Percentiles rank a stretch among this genome's conserved stretches.
phyloP scores from a whole-genome alignment of 192 early-diverging fungal genomes.

The Lobosporangium transversale region DNA sequence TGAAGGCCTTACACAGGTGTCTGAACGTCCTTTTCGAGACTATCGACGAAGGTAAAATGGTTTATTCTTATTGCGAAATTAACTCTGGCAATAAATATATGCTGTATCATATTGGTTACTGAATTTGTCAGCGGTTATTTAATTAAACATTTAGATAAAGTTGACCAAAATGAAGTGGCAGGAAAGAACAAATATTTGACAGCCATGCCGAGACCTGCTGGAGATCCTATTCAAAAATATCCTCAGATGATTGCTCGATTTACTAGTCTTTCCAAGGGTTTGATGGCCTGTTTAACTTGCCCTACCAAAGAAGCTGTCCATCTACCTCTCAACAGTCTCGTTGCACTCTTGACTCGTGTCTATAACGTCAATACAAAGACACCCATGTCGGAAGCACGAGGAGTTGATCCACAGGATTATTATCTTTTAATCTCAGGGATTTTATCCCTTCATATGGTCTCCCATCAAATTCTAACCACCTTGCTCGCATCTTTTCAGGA shows the following conservation, averaged over 20 bases:
- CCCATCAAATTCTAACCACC: slow-evolving; percentile 55
- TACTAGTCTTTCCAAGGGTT: slow-evolving; percentile 19
- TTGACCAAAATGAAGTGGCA: slow-evolving; percentile 42
- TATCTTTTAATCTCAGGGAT: slow-evolving; percentile 57
- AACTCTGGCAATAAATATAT: neutral
- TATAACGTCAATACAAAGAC: slow-evolving; percentile 56
- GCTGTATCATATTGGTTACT: neutral
- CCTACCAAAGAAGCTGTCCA: slow-evolving; percentile 53
- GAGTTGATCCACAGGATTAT: slow-evolving; percentile 60
- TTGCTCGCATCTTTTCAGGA: slow-evolving; percentile 45
- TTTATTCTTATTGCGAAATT: neutral
- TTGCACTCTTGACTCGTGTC: slow-evolving; percentile 59
- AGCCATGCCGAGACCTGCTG: slow-evolving; percentile 49
- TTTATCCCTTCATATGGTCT: slow-evolving; percentile 52
- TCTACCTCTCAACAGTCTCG: slow-evolving; percentile 60
- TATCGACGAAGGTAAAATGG: slow-evolving; percentile 66
- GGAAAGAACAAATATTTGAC: slow-evolving; percentile 56
- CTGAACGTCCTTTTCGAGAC: slow-evolving; percentile 60
- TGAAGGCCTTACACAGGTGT: slow-evolving; percentile 58
- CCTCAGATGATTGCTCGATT: slow-evolving; percentile 29
- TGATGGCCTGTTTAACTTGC: slow-evolving; percentile 46
- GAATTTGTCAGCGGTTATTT: neutral
- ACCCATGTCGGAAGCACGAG: slow-evolving; percentile 41
- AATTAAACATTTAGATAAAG: slow-evolving; percentile 43
- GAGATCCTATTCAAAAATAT: slow-evolving; percentile 39